These are phyloP conservation scores for Pilobolus umbonatus DNA, from an alignment of 192 early-diverging fungal genomes.

Conservation along the genomic window DNA sequence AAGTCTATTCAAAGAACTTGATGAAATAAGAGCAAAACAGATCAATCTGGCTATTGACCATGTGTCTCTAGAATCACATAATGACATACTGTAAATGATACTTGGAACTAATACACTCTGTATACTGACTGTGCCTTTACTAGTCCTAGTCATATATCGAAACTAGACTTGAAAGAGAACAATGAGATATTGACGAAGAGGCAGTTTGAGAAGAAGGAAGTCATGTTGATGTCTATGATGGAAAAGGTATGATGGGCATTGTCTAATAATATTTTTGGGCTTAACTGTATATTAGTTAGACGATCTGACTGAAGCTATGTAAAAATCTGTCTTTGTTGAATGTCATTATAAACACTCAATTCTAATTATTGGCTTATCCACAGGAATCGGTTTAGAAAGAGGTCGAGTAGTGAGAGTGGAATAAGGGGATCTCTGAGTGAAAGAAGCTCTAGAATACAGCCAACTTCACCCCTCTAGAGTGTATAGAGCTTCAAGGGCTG, in stretches of 20 bases:
- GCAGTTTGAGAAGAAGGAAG: conserved; percentile 13
- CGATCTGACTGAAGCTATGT: conserved; percentile 10
- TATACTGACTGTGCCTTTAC: too few relatives aligned
- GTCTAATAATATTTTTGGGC: neutral
- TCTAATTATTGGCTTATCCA: neutral
- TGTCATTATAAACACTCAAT: neutral
- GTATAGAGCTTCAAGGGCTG: too few relatives aligned
- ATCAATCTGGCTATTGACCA: conserved; percentile 26
- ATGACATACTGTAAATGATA: conserved; percentile 22
- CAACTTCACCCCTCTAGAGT: too few relatives aligned
- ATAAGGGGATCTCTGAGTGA: too few relatives aligned
- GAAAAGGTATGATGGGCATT: conserved; percentile 11
- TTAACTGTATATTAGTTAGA: neutral
- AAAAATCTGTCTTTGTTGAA: too few relatives aligned
- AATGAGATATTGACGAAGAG: conserved; percentile 4
- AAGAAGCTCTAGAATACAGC: too few relatives aligned
- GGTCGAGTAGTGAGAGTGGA: too few relatives aligned
- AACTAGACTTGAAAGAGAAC: neutral
- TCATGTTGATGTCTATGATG: conserved; percentile 8
- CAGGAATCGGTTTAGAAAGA: conserved; percentile 6
- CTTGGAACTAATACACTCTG: too few relatives aligned
- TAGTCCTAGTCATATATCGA: too few relatives aligned
- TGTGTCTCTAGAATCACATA: conserved; percentile 20
- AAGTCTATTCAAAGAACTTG: conserved; percentile 24
- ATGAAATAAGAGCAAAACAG: conserved; percentile 23